phyloP scores from a whole-genome alignment of 2,329 filamentous ascomycete species.

The Thermomyces lanuginosus region DNA sequence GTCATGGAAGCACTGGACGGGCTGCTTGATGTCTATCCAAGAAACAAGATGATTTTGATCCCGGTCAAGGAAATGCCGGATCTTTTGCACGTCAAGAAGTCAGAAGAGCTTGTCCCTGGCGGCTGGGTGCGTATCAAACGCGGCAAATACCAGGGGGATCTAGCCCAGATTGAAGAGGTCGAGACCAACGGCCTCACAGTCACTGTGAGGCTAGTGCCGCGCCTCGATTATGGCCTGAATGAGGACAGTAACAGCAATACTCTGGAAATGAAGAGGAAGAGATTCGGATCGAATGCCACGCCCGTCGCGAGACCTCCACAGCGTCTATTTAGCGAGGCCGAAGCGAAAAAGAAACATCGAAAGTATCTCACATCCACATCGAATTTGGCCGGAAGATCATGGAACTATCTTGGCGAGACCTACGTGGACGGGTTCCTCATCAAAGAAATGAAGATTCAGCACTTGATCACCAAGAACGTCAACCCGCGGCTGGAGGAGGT shows the following conservation, averaged over 20 bases:
- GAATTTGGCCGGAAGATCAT: constrained; percentile 48
- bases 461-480: constrained; percentile 71
- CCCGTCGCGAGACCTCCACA: constrained; percentile 62
- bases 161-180: constrained; percentile 83
- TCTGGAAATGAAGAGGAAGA: constrained; percentile 62
- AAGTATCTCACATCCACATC: constrained; percentile 40
- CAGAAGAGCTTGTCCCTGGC: constrained; percentile 65
- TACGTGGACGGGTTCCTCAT: constrained; percentile 88
- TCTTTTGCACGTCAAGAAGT: constrained; percentile 77
- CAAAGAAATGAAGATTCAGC: constrained; percentile 83
- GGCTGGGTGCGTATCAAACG: constrained; percentile 82
- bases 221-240: constrained; percentile 77
- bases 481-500: constrained; percentile 90
- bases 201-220: constrained; percentile 70
- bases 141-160: constrained; percentile 68
- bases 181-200: constrained; percentile 86
- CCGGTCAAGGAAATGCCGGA: constrained; percentile 97
- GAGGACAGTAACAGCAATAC: constrained; percentile 50
- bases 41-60: constrained; percentile 71
- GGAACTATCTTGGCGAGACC: constrained; percentile 72
- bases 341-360: constrained; percentile 76
- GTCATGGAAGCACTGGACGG: constrained; percentile 69
- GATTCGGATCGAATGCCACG: constrained; percentile 34
- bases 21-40: constrained; percentile 77
- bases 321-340: constrained; percentile 78